Evolutionary conservation across 257 asterid species (phyloP).

Genomic region (Solanum corneliomulleri): DNA sequence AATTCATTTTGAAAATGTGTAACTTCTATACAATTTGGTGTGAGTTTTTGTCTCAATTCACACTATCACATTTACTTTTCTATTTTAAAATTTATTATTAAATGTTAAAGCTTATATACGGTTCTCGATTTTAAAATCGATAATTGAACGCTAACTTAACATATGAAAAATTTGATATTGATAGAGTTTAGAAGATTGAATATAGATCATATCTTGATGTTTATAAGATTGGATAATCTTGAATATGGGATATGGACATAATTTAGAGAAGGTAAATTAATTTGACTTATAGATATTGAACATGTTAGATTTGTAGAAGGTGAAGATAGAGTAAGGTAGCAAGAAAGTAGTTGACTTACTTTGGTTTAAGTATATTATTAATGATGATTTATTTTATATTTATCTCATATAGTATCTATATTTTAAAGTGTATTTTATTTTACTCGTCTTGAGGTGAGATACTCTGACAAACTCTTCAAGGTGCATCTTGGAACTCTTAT

Average conservation of each 20-base stretch:
- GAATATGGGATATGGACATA: not conserved
- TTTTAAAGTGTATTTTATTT: not conserved
- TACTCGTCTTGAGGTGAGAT: not conserved
- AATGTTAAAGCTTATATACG: too few relatives aligned
- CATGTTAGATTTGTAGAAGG: not conserved
- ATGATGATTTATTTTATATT: not conserved
- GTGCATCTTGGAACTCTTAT: not conserved
- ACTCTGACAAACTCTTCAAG: not conserved
- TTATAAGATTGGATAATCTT: not conserved
- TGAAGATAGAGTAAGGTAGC: not conserved
- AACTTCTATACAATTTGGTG: not conserved
- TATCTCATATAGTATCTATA: not conserved
- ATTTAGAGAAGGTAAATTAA: not conserved
- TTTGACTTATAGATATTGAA: not conserved
- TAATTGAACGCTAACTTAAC: too few relatives aligned
- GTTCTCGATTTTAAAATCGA: too few relatives aligned
- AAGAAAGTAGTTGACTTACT: not conserved
- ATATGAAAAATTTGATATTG: too few relatives aligned
- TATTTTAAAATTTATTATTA: too few relatives aligned
- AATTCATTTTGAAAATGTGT: not conserved
- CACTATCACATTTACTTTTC: fast-evolving
- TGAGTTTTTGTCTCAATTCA: not conserved
- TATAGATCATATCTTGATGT: not conserved
- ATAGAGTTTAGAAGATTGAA: too few relatives aligned
- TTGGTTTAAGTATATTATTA: not conserved